Evolutionary conservation across 306 rosid genomes (phyloP).

Genomic region (Acacia confusa): DNA sequence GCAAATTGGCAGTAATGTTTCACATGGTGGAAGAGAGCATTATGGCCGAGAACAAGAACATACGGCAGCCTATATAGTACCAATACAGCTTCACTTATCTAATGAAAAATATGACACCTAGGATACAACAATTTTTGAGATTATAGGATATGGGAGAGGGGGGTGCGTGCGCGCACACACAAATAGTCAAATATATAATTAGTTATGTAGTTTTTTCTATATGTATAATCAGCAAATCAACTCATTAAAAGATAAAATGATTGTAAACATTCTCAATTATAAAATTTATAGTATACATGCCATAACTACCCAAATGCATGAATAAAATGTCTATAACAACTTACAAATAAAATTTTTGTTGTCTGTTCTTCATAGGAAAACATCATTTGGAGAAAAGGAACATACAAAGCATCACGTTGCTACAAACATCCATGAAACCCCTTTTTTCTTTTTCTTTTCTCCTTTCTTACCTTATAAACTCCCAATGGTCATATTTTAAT

Average conservation of each 20-base stretch:
- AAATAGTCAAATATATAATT: not conserved
- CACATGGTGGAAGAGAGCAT: slow-evolving; percentile 4
- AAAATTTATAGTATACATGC: not conserved
- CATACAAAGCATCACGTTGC: not conserved
- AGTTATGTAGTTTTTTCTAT: not conserved
- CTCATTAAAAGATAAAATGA: not conserved
- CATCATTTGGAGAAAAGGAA: not conserved
- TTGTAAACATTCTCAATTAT: too few species aligned
- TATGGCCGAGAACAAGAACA: slow-evolving; percentile 12
- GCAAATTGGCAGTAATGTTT: not conserved
- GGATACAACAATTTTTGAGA: not conserved
- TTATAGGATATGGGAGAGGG: not conserved
- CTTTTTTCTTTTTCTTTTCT: too few species aligned
- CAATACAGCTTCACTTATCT: not conserved
- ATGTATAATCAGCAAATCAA: too few species aligned
- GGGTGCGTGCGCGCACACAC: too few species aligned
- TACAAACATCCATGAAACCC: not conserved
- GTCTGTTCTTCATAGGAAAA: not conserved
- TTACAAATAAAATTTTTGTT: too few species aligned
- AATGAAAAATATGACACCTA: not conserved
- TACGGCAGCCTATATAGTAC: not conserved
- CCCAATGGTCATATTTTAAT: not conserved
- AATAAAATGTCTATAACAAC: not conserved
- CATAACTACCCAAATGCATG: not conserved
- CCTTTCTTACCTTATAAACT: not conserved